phyloP scores from a whole-genome alignment of 2,329 filamentous ascomycete species.

The Phaeomoniella chlamydospora region DNA sequence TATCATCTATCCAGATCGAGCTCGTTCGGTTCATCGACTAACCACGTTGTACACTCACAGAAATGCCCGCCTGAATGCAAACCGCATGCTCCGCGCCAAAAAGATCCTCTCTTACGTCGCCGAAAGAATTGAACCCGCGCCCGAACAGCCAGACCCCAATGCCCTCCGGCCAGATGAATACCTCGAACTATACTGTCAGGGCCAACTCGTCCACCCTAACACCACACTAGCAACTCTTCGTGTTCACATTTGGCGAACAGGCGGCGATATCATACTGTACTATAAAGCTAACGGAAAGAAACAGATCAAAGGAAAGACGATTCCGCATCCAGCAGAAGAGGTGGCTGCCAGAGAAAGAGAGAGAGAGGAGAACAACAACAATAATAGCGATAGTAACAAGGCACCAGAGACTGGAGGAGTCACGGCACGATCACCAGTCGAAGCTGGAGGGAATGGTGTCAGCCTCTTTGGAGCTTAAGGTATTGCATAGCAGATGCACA shows the following conservation, averaged over 20 bases:
- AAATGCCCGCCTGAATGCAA: conserved; percentile 90
- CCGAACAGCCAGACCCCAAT: conserved; percentile 35
- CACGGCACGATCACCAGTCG: too few species aligned
- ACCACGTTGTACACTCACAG: conserved; percentile 1
- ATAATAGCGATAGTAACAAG: too few species aligned
- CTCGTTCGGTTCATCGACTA: conserved; percentile 3
- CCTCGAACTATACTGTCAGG: conserved; percentile 86
- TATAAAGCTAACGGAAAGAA: conserved; percentile 90
- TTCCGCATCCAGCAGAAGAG: conserved; percentile 7
- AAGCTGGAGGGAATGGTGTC: too few species aligned
- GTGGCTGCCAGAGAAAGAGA: not conserved
- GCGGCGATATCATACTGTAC: conserved; percentile 78
- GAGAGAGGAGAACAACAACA: too few species aligned
- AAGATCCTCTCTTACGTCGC: conserved; percentile 89
- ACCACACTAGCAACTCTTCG: conserved; percentile 93
- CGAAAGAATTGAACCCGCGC: conserved; percentile 67
- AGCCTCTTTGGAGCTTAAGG: too few species aligned
- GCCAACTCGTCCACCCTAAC: conserved; percentile 50
- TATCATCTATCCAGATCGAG: conserved; percentile 3
- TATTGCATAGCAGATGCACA: too few species aligned
- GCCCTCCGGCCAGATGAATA: conserved; percentile 76
- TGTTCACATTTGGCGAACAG: conserved; percentile 84
- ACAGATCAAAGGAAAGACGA: conserved; percentile 14
- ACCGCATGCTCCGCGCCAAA: conserved; percentile 87
- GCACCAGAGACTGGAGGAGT: too few species aligned